Evolutionary conservation across 495 filamentous ascomycete species (phyloP).

Genomic region (Neurospora hispaniola): DNA sequence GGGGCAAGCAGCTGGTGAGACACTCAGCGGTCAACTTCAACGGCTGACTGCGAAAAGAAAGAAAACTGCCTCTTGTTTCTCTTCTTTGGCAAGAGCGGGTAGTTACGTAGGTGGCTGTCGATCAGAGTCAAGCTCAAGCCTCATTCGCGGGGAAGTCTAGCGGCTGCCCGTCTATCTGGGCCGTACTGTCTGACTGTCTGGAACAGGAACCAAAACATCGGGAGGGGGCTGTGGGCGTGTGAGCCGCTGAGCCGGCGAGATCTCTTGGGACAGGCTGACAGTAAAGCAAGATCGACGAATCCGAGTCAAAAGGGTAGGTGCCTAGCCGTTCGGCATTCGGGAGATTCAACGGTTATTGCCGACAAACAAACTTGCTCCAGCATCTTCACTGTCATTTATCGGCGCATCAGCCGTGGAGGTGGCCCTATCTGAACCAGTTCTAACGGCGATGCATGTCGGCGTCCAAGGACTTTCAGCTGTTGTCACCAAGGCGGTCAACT

Average conservation of each 20-base stretch:
- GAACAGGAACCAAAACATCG: neutral
- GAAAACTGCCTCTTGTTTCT: neutral
- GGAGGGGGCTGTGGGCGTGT: neutral
- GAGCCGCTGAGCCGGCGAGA: neutral
- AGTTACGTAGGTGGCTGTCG: neutral
- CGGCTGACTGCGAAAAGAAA: neutral
- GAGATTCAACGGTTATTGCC: neutral
- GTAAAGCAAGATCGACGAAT: neutral
- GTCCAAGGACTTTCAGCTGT: neutral
- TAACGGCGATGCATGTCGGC: neutral
- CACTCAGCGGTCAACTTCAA: neutral
- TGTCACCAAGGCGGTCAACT: neutral
- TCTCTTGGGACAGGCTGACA: neutral
- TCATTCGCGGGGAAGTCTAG: neutral
- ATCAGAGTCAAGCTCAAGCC: neutral
- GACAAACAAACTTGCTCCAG: neutral
- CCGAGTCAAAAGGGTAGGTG: neutral
- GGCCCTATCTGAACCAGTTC: neutral
- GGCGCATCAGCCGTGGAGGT: neutral
- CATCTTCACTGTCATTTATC: neutral
- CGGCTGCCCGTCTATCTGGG: neutral
- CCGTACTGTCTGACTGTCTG: neutral
- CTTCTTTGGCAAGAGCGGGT: neutral
- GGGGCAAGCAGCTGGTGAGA: neutral
- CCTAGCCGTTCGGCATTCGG: neutral